Evolutionary conservation across 202 grass and related monocot species (phyloP).

Genomic region (Alloteropsis angusta): DNA sequence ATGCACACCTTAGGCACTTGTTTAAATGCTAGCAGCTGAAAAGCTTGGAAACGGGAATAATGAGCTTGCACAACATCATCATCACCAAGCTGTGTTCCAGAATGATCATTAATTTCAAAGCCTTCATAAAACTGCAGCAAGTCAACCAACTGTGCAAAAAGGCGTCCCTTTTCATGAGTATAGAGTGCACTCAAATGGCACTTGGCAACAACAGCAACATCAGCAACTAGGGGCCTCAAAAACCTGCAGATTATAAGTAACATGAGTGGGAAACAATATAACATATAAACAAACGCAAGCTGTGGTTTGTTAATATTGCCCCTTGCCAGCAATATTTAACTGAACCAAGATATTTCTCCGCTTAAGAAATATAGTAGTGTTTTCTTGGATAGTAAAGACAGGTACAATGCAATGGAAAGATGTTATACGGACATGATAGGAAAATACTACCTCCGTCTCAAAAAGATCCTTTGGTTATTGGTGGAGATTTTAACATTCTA

Average conservation of each 20-base stretch:
- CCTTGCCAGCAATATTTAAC: slow-evolving; percentile 10
- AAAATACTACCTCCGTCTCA: too few species aligned
- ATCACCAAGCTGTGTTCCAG: slow-evolving; percentile 83
- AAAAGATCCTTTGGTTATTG: too few species aligned
- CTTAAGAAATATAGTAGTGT: not conserved
- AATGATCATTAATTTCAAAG: slow-evolving; percentile 96
- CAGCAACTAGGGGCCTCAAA: slow-evolving; percentile 78
- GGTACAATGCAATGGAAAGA: not conserved
- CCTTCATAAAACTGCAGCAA: slow-evolving; percentile 95
- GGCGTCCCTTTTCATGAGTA: slow-evolving; percentile 82
- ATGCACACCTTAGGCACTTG: slow-evolving; percentile 77
- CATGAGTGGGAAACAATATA: slow-evolving; percentile 20
- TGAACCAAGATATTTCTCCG: slow-evolving; percentile 9
- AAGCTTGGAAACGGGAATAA: slow-evolving; percentile 80
- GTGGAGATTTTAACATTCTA: not conserved
- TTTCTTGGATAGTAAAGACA: slow-evolving; percentile 13
- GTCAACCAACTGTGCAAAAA: slow-evolving; percentile 91
- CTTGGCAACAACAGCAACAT: slow-evolving; percentile 89
- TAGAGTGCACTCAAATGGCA: slow-evolving; percentile 81
- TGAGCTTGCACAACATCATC: slow-evolving; percentile 86
- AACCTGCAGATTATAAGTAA: slow-evolving; percentile 50
- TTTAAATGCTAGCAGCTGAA: slow-evolving; percentile 90
- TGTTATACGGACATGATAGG: slow-evolving; percentile 8
- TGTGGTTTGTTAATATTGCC: slow-evolving; percentile 4
- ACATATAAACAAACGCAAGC: not conserved